Evolutionary conservation across 345 rosid species (phyloP).

Genomic region (Cardamine resedifolia): DNA sequence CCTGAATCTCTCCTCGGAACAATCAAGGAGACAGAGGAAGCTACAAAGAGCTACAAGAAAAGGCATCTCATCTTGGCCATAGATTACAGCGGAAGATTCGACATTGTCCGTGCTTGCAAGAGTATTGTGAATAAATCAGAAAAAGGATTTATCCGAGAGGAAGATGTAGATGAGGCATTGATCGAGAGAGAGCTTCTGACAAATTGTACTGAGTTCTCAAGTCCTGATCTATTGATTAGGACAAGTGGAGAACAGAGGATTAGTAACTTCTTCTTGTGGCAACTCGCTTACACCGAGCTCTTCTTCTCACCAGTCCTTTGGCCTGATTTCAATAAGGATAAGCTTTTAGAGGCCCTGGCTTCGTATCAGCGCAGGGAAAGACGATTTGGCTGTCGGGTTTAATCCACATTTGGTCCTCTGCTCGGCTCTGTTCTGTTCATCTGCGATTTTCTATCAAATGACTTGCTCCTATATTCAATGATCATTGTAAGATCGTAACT

Average conservation of each 20-base stretch:
- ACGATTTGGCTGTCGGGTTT: slow-evolving; percentile 50
- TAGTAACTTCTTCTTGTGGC: slow-evolving; percentile 82
- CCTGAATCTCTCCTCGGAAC: slow-evolving; percentile 33
- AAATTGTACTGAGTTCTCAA: slow-evolving; percentile 47
- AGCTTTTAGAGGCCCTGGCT: slow-evolving; percentile 49
- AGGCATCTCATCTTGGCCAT: slow-evolving; percentile 66
- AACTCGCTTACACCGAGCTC: slow-evolving; percentile 72
- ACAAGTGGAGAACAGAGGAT: slow-evolving; percentile 76
- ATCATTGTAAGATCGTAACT: not conserved
- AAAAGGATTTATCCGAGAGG: slow-evolving; percentile 43
- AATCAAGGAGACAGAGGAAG: slow-evolving; percentile 46
- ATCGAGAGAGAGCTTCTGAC: slow-evolving; percentile 65
- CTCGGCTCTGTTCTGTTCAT: not conserved
- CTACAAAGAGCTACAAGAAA: slow-evolving; percentile 43
- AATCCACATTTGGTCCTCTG: not conserved
- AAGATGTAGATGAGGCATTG: slow-evolving; percentile 53
- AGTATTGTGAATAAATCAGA: slow-evolving; percentile 49
- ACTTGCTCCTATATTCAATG: no score
- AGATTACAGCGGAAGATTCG: slow-evolving; percentile 70
- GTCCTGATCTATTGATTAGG: slow-evolving; percentile 68
- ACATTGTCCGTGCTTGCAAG: slow-evolving; percentile 59
- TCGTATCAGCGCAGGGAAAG: slow-evolving; percentile 66
- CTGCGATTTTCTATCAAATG: no score
- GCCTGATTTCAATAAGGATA: slow-evolving; percentile 68
- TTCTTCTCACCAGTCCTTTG: slow-evolving; percentile 55